phyloP scores from a whole-genome alignment of 805 yeast genomes.

The Candida bentonensis region DNA sequence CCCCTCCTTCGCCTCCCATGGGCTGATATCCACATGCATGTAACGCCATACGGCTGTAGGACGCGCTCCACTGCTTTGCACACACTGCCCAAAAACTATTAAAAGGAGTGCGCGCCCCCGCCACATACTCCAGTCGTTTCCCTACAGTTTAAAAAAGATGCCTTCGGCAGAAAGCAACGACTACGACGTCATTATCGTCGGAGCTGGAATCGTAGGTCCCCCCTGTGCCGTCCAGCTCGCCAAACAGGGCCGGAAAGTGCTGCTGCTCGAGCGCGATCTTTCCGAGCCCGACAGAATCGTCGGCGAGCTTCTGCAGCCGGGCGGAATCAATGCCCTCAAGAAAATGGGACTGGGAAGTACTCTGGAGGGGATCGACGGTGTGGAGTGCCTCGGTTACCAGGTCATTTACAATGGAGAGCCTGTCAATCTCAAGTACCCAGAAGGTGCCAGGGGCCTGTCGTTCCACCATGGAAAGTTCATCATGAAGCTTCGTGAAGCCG shows the following conservation, averaged over 20 bases:
- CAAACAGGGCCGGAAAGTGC: constrained; percentile 73
- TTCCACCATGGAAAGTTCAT: constrained; percentile 90
- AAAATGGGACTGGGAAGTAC: constrained; percentile 75
- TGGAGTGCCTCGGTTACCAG: constrained; percentile 66
- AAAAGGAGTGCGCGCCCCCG: background rate
- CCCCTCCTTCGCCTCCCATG: background rate
- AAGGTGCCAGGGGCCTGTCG: constrained; percentile 53
- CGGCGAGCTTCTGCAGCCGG: constrained; percentile 95
- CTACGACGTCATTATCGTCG: constrained; percentile 79
- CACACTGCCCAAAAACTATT: background rate
- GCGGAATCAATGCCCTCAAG: constrained; percentile 74
- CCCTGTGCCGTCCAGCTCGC: constrained; percentile 83
- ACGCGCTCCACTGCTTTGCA: background rate
- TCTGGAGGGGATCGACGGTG: constrained; percentile 63
- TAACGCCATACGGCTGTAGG: background rate
- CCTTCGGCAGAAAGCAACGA: constrained; percentile 6
- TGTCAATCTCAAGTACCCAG: constrained; percentile 57
- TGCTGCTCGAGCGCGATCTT: constrained; percentile 79
- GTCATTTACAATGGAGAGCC: constrained; percentile 48
- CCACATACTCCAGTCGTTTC: no score
- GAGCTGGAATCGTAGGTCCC: constrained; percentile 99
- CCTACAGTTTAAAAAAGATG: background rate
- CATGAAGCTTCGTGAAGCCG: constrained; percentile 59
- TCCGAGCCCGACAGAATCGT: constrained; percentile 88
- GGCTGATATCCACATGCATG: background rate